Base-by-base conservation (phyloP, 2,329 filamentous ascomycete species). In the Fusarium sp. region DNA sequence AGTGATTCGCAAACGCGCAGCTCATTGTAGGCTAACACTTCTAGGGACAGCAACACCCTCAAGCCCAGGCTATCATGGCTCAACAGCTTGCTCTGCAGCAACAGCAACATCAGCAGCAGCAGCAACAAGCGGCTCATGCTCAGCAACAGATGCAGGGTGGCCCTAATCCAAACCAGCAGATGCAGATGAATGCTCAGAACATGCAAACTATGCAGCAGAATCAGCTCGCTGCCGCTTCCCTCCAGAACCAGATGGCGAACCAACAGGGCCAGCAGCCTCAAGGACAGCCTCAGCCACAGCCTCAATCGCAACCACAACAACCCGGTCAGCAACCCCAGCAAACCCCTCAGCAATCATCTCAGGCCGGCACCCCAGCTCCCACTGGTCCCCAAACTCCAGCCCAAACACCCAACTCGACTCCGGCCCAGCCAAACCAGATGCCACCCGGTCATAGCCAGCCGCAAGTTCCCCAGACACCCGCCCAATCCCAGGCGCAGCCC, bases 111-210 rank as follows among this genome's bases (percentile, higher is more conserved):
- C 77, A 78, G 74, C 16, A 74, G 0, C 71, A 73, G 0, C 71
- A 84, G 41, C 77, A 80, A 7, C 82, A 82, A 43, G 80, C 77
- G 10, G 79, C 79, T 58, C 82, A 85, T 50, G 82, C 81, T 50
- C 82, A 82, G 71, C 80, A 83, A 76, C 83, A 82, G 80, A 83
- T 82, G 80, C 83, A 84, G 67, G 84, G 81, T 67, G 84, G 79
- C 6, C 84, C 83, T 27, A 83, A 85, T 68, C 85, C 83, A 27
- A 85, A 85, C 23, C 88, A 90, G 71, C 84, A 81, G 30, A 84
- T 85, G 77, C 85, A 83, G 64, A 87, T 89, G 82, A 87, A 83
- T 39, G 82, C 85, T 5, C 87, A 87, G 70, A 84, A 84, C 64
- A 80, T 88, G 70, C 84, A 83, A 60, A 82, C 78, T 54, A 81